phyloP scores from a whole-genome alignment of 768 basidiomycete species.

The Phylloporus scabripes region DNA sequence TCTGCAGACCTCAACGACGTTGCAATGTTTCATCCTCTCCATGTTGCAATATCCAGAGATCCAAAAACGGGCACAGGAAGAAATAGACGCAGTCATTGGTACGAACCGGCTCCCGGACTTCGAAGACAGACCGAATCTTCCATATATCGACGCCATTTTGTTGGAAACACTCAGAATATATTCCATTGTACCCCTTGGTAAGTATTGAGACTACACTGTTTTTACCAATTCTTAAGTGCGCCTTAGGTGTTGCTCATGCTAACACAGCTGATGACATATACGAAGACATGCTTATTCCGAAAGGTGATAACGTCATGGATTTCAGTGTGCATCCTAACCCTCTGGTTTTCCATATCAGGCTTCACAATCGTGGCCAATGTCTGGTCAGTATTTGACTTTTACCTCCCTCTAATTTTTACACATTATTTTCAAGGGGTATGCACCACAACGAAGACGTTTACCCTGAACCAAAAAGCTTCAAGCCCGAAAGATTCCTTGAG shows the following conservation, averaged over 20 bases:
- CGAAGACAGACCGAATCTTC: conserved; percentile 19
- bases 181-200: conserved; percentile 24
- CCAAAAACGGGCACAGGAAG: conserved; percentile 27
- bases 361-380: not conserved
- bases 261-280: not conserved
- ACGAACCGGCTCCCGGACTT: conserved; percentile 23
- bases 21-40: conserved; percentile 30
- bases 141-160: conserved; percentile 27
- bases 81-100: conserved; percentile 29
- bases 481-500: not conserved
- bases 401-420: too few relatives aligned
- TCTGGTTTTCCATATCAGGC: not conserved
- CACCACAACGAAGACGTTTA: not conserved
- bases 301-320: not conserved
- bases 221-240: not conserved
- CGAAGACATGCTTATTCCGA: not conserved
- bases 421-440: not conserved
- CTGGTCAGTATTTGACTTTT: not conserved
- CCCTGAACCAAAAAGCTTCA: not conserved
- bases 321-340: not conserved
- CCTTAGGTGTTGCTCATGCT: conserved; percentile 8
- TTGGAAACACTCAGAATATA: conserved; percentile 30
- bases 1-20: too few relatives aligned
- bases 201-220: not conserved
- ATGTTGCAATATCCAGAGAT: conserved; percentile 30